phyloP scores from a whole-genome alignment of 73 alveolate species.

The Paramecium bursaria region DNA sequence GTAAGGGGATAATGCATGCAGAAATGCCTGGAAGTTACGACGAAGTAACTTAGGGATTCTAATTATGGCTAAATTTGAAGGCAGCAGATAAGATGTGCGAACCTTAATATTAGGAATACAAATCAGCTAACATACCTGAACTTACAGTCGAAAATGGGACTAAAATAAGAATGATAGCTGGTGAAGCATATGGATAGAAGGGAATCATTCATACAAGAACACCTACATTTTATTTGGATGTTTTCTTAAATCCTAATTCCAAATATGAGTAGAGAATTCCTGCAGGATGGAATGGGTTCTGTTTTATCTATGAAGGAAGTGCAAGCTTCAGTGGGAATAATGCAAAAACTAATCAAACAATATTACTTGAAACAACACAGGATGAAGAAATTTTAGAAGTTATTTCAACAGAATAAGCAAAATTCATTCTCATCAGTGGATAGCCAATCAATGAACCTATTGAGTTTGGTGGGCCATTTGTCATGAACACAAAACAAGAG shows the following conservation, averaged over 20 bases:
- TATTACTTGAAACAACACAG: conserved; percentile 34
- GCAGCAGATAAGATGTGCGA: conserved; percentile 71
- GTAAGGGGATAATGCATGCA: conserved; percentile 79
- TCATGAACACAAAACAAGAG: conserved; percentile 73
- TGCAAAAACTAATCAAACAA: conserved; percentile 37
- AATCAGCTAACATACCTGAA: conserved; percentile 68
- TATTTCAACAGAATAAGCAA: conserved; percentile 1
- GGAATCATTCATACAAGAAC: conserved; percentile 80
- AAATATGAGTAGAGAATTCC: conserved; percentile 71
- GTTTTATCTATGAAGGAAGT: conserved; percentile 72
- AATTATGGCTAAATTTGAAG: conserved; percentile 77
- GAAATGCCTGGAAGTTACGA: conserved; percentile 77
- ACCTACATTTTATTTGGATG: conserved; percentile 79
- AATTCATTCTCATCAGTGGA: conserved; percentile 74
- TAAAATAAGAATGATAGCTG: conserved; percentile 77
- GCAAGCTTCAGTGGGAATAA: conserved; percentile 53
- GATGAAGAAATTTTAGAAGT: conserved; percentile 30
- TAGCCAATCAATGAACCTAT: conserved; percentile 76
- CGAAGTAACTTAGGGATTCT: conserved; percentile 73
- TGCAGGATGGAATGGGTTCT: conserved; percentile 76
- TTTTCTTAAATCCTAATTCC: conserved; percentile 58
- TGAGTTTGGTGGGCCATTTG: conserved; percentile 76
- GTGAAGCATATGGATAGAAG: conserved; percentile 80
- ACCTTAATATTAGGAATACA: conserved; percentile 76
- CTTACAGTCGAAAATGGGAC: conserved; percentile 58